A percentile compares a stretch with the other conserved stretches of the same genome.
Conservation (phyloP, 1,139 yeast species). For the Neolecta irregularis region DNA sequence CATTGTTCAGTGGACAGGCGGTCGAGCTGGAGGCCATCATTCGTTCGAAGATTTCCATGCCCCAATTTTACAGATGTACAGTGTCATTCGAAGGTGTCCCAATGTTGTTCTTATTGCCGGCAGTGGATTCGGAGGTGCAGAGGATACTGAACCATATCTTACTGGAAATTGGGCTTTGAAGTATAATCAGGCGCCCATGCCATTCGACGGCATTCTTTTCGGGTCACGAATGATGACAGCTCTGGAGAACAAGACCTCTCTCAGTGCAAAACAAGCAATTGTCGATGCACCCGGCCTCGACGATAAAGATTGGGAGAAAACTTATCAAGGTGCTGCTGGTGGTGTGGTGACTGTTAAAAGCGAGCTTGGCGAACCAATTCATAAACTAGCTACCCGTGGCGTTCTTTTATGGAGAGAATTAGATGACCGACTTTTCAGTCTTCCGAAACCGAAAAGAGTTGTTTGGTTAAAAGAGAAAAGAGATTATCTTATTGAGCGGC, state of each 20-base stretch:
- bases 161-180: constrained; percentile 88
- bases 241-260: constrained; percentile 86
- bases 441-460: constrained; percentile 78
- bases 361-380: constrained; percentile 99
- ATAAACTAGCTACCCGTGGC: constrained; percentile 96
- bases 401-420: constrained; percentile 92
- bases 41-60: constrained; percentile 98
- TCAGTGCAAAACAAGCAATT: constrained; percentile 85
- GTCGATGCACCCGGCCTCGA: constrained; percentile 81
- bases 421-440: constrained; percentile 79
- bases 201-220: constrained; percentile 89
- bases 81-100: constrained; percentile 80
- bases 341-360: constrained; percentile 91
- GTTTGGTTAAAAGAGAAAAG: constrained; percentile 72
- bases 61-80: constrained; percentile 88
- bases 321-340: constrained; percentile 91
- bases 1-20: constrained; percentile 98
- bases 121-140: constrained; percentile 94
- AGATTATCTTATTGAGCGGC: constrained; percentile 66
- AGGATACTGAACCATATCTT: constrained; percentile 90
- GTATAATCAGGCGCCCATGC: constrained; percentile 93
- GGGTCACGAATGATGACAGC: constrained; percentile 98
- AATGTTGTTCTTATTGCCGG: constrained; percentile 90
- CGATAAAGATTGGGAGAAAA: constrained; percentile 79
- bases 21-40: constrained; percentile 99